phyloP scores from a whole-genome alignment of 805 yeast species.

The Sporopachydermia quercuum region DNA sequence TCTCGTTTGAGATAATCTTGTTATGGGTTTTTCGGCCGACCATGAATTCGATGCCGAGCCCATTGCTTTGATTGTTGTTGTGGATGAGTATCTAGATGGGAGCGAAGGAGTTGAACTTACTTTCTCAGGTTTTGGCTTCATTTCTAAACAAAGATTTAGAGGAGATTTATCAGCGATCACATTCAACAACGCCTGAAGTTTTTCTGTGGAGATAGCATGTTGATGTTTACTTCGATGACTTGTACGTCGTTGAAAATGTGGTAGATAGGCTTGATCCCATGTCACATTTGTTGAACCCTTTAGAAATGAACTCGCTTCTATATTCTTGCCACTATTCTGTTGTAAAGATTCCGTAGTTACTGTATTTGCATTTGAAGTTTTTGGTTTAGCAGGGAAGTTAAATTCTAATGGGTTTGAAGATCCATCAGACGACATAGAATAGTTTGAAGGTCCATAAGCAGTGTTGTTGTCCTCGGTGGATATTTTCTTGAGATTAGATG shows the following conservation, averaged over 20 bases:
- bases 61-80: not conserved
- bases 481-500: too few relatives aligned
- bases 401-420: not conserved
- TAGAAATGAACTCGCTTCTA: too few relatives aligned
- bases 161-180: not conserved
- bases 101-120: not conserved
- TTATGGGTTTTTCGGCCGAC: not conserved
- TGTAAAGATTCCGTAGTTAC: not conserved
- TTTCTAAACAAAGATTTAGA: too few relatives aligned
- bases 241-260: too few relatives aligned
- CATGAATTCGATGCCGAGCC: not conserved
- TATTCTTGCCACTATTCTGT: too few relatives aligned
- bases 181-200: not conserved
- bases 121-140: not conserved
- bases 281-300: too few relatives aligned
- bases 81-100: not conserved
- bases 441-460: not conserved
- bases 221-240: too few relatives aligned
- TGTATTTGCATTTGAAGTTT: not conserved
- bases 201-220: not conserved
- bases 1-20: not conserved
- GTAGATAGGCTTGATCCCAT: too few relatives aligned
- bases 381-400: constrained; percentile 1
- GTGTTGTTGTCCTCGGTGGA: too few relatives aligned
- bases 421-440: constrained; percentile 1